Percentiles rank a stretch among this genome's conserved stretches.
phyloP scores from a whole-genome alignment of 345 rosid genomes.

The Nasturtium officinale region DNA sequence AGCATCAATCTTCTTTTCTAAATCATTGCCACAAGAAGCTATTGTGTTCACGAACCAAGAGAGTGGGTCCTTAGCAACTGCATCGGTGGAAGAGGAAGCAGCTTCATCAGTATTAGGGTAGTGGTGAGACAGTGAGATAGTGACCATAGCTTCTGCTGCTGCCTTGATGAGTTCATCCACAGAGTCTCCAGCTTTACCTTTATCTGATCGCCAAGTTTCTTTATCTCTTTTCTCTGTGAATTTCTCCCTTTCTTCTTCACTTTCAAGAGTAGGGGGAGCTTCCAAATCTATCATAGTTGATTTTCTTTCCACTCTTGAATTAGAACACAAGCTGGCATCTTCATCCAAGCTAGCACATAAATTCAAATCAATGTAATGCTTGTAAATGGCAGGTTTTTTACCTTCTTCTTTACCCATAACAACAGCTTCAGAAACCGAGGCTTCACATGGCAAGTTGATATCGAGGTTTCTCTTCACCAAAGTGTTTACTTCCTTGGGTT shows the following conservation, averaged over 20 bases:
- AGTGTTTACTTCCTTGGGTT: slow-evolving; percentile 49
- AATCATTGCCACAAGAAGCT: slow-evolving; percentile 55
- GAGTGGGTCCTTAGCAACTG: slow-evolving; percentile 44
- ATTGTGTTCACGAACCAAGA: slow-evolving; percentile 78
- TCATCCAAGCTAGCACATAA: slow-evolving; percentile 67
- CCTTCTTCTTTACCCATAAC: slow-evolving; percentile 48
- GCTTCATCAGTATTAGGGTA: slow-evolving; percentile 44
- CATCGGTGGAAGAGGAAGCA: slow-evolving; percentile 42
- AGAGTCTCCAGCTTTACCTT: slow-evolving; percentile 40
- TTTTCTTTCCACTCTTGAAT: slow-evolving; percentile 45
- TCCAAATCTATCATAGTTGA: slow-evolving; percentile 70
- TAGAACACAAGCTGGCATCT: slow-evolving; percentile 46
- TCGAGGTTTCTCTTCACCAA: slow-evolving; percentile 56
- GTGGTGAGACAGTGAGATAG: slow-evolving; percentile 55
- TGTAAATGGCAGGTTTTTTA: slow-evolving; percentile 43
- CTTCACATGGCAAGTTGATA: slow-evolving; percentile 84
- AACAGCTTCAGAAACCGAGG: slow-evolving; percentile 46
- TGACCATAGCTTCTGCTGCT: slow-evolving; percentile 83
- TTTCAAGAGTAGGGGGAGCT: slow-evolving; percentile 61
- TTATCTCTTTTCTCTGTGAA: slow-evolving; percentile 39
- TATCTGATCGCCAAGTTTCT: slow-evolving; percentile 34
- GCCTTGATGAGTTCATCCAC: slow-evolving; percentile 51
- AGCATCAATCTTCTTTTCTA: slow-evolving; percentile 52
- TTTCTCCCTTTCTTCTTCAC: slow-evolving; percentile 57
- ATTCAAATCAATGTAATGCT: slow-evolving; percentile 74